A percentile compares a stretch with the other conserved stretches of the same genome.
Evolutionary conservation across 2,329 filamentous ascomycete genomes (phyloP).

Genomic region (Chaetomium strumarium): DNA sequence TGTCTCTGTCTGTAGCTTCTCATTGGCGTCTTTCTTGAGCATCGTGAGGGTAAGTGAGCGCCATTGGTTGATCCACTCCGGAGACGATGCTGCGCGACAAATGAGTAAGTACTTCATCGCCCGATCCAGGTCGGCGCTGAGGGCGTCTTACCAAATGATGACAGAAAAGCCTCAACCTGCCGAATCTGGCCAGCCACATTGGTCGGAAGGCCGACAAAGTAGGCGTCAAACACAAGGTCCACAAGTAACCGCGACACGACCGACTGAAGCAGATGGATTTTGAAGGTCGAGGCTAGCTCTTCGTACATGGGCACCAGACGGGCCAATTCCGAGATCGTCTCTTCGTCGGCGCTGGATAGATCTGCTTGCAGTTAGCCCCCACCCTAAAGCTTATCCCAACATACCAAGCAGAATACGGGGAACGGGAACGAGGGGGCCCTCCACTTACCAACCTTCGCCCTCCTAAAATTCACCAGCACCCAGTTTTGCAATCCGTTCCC

Average conservation of each 20-base stretch:
- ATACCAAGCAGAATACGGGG: background rate
- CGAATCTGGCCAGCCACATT: slow-evolving; percentile 47
- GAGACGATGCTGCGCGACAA: slow-evolving; percentile 26
- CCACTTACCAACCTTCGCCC: slow-evolving; percentile 49
- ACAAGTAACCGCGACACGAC: slow-evolving; percentile 55
- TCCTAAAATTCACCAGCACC: slow-evolving; percentile 64
- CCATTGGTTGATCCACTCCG: slow-evolving; percentile 58
- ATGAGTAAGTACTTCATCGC: background rate
- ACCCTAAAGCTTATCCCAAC: background rate
- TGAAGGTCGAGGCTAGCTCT: slow-evolving; percentile 47
- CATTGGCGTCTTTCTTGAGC: slow-evolving; percentile 47
- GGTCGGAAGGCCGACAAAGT: slow-evolving; percentile 56
- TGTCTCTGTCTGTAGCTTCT: slow-evolving; percentile 43
- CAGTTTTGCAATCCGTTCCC: slow-evolving; percentile 68
- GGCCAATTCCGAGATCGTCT: slow-evolving; percentile 38
- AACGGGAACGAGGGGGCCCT: background rate
- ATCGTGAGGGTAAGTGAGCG: slow-evolving; percentile 58
- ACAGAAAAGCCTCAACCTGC: slow-evolving; percentile 43
- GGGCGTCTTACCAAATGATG: slow-evolving; percentile 35
- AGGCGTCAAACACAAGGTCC: slow-evolving; percentile 54
- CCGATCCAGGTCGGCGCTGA: background rate
- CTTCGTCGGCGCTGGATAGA: slow-evolving; percentile 36
- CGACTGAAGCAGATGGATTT: slow-evolving; percentile 58
- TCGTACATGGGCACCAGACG: slow-evolving; percentile 54
- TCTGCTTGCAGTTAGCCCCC: slow-evolving; percentile 34